Conservation (phyloP, 2,329 filamentous ascomycete genomes). For the Acephala macrosclerotiorum region DNA sequence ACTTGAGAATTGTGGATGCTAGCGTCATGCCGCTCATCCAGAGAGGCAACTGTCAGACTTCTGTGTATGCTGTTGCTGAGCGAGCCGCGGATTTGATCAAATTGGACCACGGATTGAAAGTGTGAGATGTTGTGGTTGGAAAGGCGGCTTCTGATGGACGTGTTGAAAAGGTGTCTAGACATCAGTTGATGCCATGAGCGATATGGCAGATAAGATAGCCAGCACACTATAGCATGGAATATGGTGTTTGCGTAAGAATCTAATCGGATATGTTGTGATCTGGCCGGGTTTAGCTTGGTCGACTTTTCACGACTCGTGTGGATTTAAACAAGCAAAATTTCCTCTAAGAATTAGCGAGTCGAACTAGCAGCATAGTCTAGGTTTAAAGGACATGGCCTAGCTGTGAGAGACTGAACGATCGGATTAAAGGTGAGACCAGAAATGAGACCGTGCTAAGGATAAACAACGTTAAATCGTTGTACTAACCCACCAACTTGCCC, state of each 20-base stretch:
- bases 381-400: neutral
- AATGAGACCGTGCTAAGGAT: neutral
- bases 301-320: neutral
- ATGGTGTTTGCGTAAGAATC: too few species aligned
- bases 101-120: neutral
- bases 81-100: constrained; percentile 1
- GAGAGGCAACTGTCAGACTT: constrained; percentile 7
- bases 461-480: neutral
- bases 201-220: neutral
- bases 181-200: neutral
- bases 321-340: neutral
- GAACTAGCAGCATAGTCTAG: neutral
- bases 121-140: neutral
- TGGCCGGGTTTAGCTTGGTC: neutral
- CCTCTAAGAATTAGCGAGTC: neutral
- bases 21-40: constrained; percentile 16
- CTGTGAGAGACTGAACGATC: neutral
- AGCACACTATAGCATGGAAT: too few species aligned
- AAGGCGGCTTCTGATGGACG: too few species aligned
- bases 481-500: neutral
- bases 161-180: too few species aligned
- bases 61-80: constrained; percentile 2
- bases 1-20: constrained; percentile 19
- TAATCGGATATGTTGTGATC: too few species aligned
- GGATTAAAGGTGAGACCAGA: neutral